Evolutionary conservation across 148 eudicot genomes (phyloP), one percentile per base, ranked within the genome.

Genomic region (Gaultheria prostrata): DNA sequence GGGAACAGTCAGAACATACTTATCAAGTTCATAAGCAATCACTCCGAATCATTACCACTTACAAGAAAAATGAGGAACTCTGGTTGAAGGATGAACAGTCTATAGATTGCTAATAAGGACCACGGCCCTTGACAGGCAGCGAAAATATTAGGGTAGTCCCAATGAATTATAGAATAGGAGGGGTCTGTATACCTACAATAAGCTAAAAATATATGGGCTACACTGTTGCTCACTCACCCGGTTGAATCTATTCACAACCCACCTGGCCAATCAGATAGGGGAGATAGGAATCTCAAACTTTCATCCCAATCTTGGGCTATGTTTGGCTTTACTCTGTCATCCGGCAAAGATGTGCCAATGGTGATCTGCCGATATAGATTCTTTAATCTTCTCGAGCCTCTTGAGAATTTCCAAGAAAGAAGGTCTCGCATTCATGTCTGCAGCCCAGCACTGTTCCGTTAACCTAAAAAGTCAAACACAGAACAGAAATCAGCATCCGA

Each of bases 351-450:
- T 84, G 81, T 89, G 85, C 99, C 97, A 93, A 82, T 92, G 98
- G 87, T 92, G 92, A 59, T 94, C 98, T 43, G 91, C 32, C 50
- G 94, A 90, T 83, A 92, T 73, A 72, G 75, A 85, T 50, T 91
- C 98, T 88, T 90, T 96, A 0, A 93, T 92, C 84, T 92, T 94
- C 57, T 96, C 99, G 13, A 96, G 98, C 86, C 85, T 91, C 91
- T 90, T 94, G 20, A 96, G 90, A 87, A 96, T 94, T 11, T 96
- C 95, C 91, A 94, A 87, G 88, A 96, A 96, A 11, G 97, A 85
- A 51, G 99, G 99, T 87, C 99, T 91, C 79, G 87, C 76, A 82
- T 90, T 90, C 91, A 89, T 91, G 88, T 96, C 95, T 67, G 93
- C 85, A 17, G 93, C 91, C 99, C 99, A 96, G 85, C 99, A 96